These are phyloP conservation scores for Fusarium penzigii DNA, from an alignment of 2,329 filamentous ascomycete species.

Conservation along the genomic window DNA sequence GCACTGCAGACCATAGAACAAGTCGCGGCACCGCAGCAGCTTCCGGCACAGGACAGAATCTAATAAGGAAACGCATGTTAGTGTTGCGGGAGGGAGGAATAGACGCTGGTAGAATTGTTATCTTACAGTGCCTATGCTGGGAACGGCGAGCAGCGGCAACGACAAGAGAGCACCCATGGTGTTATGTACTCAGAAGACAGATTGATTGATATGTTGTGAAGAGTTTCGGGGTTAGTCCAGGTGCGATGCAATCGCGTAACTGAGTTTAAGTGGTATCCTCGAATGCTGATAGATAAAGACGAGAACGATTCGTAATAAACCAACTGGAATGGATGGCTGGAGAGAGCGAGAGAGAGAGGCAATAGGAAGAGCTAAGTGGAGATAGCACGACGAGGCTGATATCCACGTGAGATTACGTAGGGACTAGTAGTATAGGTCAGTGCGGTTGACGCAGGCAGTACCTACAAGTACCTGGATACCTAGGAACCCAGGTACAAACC, in stretches of 20 bases:
- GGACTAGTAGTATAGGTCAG: not conserved
- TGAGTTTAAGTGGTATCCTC: not conserved
- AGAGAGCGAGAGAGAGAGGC: not conserved
- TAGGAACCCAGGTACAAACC: too few species aligned
- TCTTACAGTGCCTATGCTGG: slow-evolving; percentile 82
- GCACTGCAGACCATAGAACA: slow-evolving; percentile 95
- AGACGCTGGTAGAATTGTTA: not conserved
- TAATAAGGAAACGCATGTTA: slow-evolving; percentile 38
- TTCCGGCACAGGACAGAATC: slow-evolving; percentile 77
- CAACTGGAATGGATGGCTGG: not conserved
- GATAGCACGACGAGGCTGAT: slow-evolving; percentile 20
- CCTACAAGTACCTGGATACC: too few species aligned
- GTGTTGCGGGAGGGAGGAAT: not conserved
- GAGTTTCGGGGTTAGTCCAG: not conserved
- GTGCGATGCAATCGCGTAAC: not conserved
- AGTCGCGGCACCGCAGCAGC: slow-evolving; percentile 94
- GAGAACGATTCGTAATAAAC: not conserved
- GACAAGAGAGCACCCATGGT: slow-evolving; percentile 90
- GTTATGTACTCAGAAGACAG: slow-evolving; percentile 2
- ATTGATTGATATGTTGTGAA: not conserved
- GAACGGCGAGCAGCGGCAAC: slow-evolving; percentile 83
- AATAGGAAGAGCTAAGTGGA: slow-evolving; percentile 4
- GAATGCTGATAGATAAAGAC: not conserved
- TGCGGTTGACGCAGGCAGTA: too few species aligned
- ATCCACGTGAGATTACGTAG: slow-evolving; percentile 32